Base-by-base conservation (phyloP, 805 yeast genomes). In the Sugiyamaella smithiae region DNA sequence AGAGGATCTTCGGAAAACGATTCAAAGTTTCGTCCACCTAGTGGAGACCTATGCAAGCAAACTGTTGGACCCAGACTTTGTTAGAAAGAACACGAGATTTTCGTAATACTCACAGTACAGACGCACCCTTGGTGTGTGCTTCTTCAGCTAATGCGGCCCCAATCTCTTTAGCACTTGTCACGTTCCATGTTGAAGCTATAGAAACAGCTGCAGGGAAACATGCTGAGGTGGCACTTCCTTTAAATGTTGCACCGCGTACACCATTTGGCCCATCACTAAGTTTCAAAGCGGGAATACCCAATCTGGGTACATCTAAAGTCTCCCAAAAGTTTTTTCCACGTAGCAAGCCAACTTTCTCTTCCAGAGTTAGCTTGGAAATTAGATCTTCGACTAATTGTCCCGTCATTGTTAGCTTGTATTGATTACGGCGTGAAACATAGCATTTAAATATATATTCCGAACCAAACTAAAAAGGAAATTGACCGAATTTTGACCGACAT, bases 261-360 rank as follows among this genome's bases (percentile, higher is more conserved):
- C 85, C 85, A 57, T 81, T 81, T 38, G 85, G 85, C 16, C 85
- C 85, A 60, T 80, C 85, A 20, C 72, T 61, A 31, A 76, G 59
- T 59, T 82, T 67, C 6, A 79, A 50, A 0, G 73, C 62, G 1
- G 81, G 81, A 40, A 78, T 59, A 14, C 66, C 68, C 24, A 45
- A 11, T 22, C 48, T 14, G 6, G 51, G 40, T 12, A 45, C 24
- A 11, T 20, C 48, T 9, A n/a, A 14, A 9, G 48, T 45, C 14
- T 36, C 46, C 48, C 48, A 45, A 23, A 40, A 40, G 35, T 45
- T 43, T 16, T 45, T 44, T 5, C 48, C 48, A 22, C 42, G 11
- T 24, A 67, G 40, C 12, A 73, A 62, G 4, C 47, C 35, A 46
- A 52, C 45, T 47, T 67, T 66, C 54, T 66, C 66, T 5, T 45